Evolutionary conservation across 75 land plant species (phyloP).

Genomic region (Sequoia sempervirens): DNA sequence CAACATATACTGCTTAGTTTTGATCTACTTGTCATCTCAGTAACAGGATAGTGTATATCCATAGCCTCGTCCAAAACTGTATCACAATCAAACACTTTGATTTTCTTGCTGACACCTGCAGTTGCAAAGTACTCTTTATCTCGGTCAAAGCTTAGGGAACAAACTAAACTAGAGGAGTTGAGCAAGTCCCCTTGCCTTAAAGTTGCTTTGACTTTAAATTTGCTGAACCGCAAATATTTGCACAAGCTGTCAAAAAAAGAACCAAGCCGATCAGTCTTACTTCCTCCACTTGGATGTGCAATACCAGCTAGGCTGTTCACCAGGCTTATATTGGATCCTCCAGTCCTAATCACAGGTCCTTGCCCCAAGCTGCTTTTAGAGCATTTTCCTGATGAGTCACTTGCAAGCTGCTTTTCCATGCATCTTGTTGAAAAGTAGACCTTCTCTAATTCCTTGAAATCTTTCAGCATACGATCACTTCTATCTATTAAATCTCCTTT

Average conservation of each 20-base stretch:
- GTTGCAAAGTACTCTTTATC: slow-evolving; percentile 23
- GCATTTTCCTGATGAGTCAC: not conserved
- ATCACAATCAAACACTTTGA: slow-evolving; percentile 23
- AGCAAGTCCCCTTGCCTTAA: slow-evolving; percentile 23
- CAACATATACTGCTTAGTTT: slow-evolving; percentile 21
- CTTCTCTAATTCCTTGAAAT: slow-evolving; percentile 16
- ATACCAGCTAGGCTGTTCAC: not conserved
- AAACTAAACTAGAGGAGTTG: slow-evolving; percentile 14
- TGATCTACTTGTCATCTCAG: slow-evolving; percentile 21
- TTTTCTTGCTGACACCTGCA: slow-evolving; percentile 16
- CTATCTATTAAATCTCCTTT: not conserved
- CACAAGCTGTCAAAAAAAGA: slow-evolving; percentile 18
- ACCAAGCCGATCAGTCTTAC: slow-evolving; percentile 6
- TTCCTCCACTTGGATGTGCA: not conserved
- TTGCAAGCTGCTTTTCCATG: not conserved
- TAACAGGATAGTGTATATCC: slow-evolving; percentile 18
- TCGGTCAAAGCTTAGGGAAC: slow-evolving; percentile 19
- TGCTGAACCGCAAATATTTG: slow-evolving; percentile 15
- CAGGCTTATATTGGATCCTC: not conserved
- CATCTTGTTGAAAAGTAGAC: slow-evolving; percentile 15
- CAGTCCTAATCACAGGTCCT: not conserved
- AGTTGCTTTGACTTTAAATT: slow-evolving; percentile 17
- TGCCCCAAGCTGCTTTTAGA: not conserved
- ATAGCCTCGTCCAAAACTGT: slow-evolving; percentile 11
- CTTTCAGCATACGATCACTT: slow-evolving; percentile 14